phyloP scores from a whole-genome alignment of 164 flowering plant species.

The Umbilicus rupestris region DNA sequence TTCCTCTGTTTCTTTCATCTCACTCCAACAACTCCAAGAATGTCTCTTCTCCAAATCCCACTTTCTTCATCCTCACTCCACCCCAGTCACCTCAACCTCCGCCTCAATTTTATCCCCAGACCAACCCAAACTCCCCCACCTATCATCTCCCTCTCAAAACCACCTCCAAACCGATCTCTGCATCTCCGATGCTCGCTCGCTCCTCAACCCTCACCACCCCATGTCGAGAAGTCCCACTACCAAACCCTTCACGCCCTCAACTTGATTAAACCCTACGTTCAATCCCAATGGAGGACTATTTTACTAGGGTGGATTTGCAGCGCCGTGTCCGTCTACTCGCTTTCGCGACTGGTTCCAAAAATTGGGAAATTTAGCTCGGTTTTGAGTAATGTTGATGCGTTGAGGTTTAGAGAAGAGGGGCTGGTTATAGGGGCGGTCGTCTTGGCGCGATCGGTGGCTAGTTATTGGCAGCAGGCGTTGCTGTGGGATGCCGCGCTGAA shows the following conservation, averaged over 20 bases:
- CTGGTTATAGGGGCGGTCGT: slow-evolving; percentile 35
- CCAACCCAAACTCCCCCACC: slow-evolving; percentile 12
- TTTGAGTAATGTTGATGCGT: slow-evolving; percentile 14
- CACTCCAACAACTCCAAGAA: neutral
- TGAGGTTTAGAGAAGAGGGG: slow-evolving; percentile 28
- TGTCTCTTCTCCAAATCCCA: slow-evolving; percentile 12
- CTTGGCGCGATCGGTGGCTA: slow-evolving; percentile 32
- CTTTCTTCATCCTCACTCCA: slow-evolving; percentile 10
- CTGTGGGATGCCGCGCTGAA: slow-evolving; percentile 83
- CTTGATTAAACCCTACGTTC: slow-evolving; percentile 46
- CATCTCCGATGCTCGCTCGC: neutral
- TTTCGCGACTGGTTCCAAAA: slow-evolving; percentile 53
- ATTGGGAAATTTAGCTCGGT: slow-evolving; percentile 34
- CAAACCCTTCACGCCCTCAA: slow-evolving; percentile 11
- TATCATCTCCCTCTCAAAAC: slow-evolving; percentile 1
- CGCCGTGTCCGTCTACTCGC: slow-evolving; percentile 53
- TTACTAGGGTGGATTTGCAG: slow-evolving; percentile 85
- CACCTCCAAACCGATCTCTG: neutral
- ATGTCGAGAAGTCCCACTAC: neutral
- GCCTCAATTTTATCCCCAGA: slow-evolving; percentile 1
- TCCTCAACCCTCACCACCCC: neutral
- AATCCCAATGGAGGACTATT: slow-evolving; percentile 44
- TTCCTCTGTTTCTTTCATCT: too few relatives aligned
- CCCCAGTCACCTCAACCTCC: slow-evolving; percentile 4
- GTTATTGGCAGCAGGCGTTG: slow-evolving; percentile 72